These are phyloP conservation scores for Fusarium stilboides DNA, from an alignment of 2,329 filamentous ascomycete genomes.

Conservation along the genomic window DNA sequence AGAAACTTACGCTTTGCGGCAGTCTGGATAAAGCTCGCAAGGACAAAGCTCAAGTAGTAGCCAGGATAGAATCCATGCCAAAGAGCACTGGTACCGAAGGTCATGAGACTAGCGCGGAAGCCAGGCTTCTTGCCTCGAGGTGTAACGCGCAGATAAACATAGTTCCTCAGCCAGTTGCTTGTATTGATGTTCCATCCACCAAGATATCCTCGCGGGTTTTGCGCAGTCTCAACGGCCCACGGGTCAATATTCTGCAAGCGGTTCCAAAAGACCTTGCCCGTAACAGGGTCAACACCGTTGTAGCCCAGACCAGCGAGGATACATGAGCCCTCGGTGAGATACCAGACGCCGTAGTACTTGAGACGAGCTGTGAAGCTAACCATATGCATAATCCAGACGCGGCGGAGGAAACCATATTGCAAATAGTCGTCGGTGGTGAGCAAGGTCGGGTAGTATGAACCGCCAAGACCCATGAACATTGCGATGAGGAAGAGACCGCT, in stretches of 20 bases:
- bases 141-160: conserved; percentile 94
- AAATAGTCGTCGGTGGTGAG: conserved; percentile 78
- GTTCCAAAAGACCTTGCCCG: conserved; percentile 89
- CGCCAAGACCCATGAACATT: conserved; percentile 80
- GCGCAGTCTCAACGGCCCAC: conserved; percentile 87
- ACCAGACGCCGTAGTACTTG: conserved; percentile 99
- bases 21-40: conserved; percentile 93
- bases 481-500: conserved; percentile 85
- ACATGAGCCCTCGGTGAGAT: conserved; percentile 91
- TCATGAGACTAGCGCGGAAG: conserved; percentile 93
- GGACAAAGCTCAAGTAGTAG: conserved; percentile 91
- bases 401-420: conserved; percentile 76
- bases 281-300: conserved; percentile 89
- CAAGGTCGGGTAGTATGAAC: conserved; percentile 74
- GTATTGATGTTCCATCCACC: conserved; percentile 99
- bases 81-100: conserved; percentile 93
- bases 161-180: conserved; percentile 96
- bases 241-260: conserved; percentile 91
- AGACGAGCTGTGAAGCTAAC: conserved; percentile 84
- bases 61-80: conserved; percentile 99
- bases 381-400: conserved; percentile 87
- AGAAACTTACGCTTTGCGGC: conserved; percentile 88
- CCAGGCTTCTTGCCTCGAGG: conserved; percentile 96
- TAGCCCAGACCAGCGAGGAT: conserved; percentile 95
- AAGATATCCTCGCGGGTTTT: conserved; percentile 93